Percentiles rank a stretch among this genome's conserved stretches.
Conservation (phyloP, 352 stramenopile species). For the Albugo candida region DNA sequence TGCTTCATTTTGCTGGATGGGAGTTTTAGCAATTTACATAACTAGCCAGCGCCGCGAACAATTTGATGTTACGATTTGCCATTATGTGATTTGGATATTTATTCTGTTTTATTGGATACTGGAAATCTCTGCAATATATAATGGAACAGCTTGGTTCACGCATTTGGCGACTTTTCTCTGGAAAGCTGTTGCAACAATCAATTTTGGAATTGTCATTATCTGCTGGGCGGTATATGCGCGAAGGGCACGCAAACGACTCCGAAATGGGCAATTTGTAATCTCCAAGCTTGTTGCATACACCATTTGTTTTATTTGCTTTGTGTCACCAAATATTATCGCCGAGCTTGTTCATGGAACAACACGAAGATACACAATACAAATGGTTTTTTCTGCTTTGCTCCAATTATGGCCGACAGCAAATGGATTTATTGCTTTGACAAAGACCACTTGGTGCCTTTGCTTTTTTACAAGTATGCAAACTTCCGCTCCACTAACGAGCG, state of each 20-base stretch:
- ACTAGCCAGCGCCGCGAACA: slow-evolving; percentile 25
- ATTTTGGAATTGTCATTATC: slow-evolving; percentile 32
- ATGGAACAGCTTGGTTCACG: slow-evolving; percentile 18
- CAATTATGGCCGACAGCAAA: slow-evolving; percentile 67
- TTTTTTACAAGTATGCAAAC: slow-evolving; percentile 13
- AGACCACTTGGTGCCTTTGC: slow-evolving; percentile 31
- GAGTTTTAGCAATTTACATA: slow-evolving; percentile 55
- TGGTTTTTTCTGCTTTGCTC: slow-evolving; percentile 17
- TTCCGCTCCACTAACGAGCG: neutral
- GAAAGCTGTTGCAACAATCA: slow-evolving; percentile 36
- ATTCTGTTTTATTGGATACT: slow-evolving; percentile 59
- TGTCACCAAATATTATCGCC: slow-evolving; percentile 44
- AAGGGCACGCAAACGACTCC: slow-evolving; percentile 22
- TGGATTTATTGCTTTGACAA: slow-evolving; percentile 51
- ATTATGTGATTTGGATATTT: slow-evolving; percentile 60
- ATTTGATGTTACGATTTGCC: slow-evolving; percentile 56
- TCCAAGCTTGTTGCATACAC: slow-evolving; percentile 65
- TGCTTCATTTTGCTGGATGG: slow-evolving; percentile 64
- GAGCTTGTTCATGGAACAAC: slow-evolving; percentile 21
- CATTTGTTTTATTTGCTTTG: slow-evolving; percentile 51
- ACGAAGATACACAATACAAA: slow-evolving; percentile 13
- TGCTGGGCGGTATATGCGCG: slow-evolving; percentile 38
- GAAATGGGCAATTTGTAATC: slow-evolving; percentile 30
- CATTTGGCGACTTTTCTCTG: slow-evolving; percentile 47
- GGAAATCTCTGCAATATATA: slow-evolving; percentile 48